These are phyloP conservation scores for Fusarium sp. DNA, from an alignment of 2,329 filamentous ascomycete species.

Conservation along the genomic window DNA sequence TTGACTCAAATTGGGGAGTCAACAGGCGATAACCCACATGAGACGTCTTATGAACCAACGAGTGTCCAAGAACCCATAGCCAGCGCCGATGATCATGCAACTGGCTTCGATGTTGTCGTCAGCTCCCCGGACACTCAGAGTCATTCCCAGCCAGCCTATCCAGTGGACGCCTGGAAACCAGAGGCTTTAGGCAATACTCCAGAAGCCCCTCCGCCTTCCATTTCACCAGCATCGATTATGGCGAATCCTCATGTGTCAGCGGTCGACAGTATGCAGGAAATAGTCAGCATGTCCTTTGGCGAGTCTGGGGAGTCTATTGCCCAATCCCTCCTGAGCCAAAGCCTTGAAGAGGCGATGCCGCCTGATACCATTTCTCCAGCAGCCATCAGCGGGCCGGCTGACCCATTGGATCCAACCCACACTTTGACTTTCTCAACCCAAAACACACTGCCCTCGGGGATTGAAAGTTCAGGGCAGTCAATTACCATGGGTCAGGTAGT, in stretches of 20 bases:
- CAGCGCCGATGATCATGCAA: background rate
- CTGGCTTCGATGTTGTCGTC: conserved; percentile 17
- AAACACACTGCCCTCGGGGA: conserved; percentile 25
- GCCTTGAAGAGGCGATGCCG: conserved; percentile 31
- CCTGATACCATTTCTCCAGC: conserved; percentile 52
- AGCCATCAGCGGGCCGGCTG: conserved; percentile 48
- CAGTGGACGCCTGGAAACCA: conserved; percentile 41
- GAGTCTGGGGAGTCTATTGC: conserved; percentile 29
- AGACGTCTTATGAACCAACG: conserved; percentile 7
- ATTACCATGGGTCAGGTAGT: conserved; percentile 43
- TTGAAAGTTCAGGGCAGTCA: conserved; percentile 39
- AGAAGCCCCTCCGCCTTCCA: conserved; percentile 37
- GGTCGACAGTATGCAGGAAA: conserved; percentile 30
- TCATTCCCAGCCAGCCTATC: conserved; percentile 30
- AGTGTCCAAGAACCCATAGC: conserved; percentile 1
- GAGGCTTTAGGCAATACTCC: conserved; percentile 35
- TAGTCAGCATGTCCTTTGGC: conserved; percentile 36
- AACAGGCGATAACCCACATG: conserved; percentile 8
- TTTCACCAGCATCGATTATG: conserved; percentile 44
- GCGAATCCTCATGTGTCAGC: conserved; percentile 33
- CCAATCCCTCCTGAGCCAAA: conserved; percentile 33
- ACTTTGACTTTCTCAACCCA: conserved; percentile 35
- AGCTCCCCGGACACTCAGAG: conserved; percentile 29
- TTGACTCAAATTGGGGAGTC: conserved; percentile 23
- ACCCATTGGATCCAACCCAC: conserved; percentile 34